Evolutionary conservation across 768 basidiomycete genomes (phyloP), one percentile per base, ranked within the genome.

Genomic region (Boletus speciosus): DNA sequence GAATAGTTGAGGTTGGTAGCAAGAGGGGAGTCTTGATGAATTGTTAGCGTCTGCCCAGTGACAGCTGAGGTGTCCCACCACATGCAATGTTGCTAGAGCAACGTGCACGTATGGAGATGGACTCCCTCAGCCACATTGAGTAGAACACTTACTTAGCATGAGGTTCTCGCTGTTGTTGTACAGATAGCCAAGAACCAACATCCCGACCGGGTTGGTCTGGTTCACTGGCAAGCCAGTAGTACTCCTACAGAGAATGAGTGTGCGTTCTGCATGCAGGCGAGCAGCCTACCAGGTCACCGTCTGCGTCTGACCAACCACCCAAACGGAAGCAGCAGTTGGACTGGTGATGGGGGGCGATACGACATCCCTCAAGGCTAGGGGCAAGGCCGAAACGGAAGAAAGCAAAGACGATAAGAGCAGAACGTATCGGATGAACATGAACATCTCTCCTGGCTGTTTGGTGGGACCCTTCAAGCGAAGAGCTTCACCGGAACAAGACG

Each of bases 211-310:
- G 46, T 71, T 72, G 36, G 65, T 53, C 35, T 69, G 49, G 21
- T 69, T 70, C 54, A 54, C 40, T 14, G 72, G 65, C 27, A 74
- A 49, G 48, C 42, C 54, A 15, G 64, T 49, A 21, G 60, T 54
- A 42, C 51, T 60, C 60, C 60, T 61, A 36, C 8, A 7, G 25
- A 38, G 49, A n/a, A 78, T 65, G 75, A 74, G 53, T 47, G 25
- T 58, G 66, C 40, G 59, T 66, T 31, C 73, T 75, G 36, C 73
- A 74, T 9, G 32, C 64, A 34, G 9, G 32, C 1, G n/a, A 38
- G 23, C 0, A 19, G 57, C 72, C n/a, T 60, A 77, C 81, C 81
- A 82, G 19, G 79, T 81, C 19, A 82, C 80, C 9, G 73, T 79
- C 48, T 78, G 66, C 2, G 57, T 68, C 48, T 75, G 53, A 6